A percentile compares a stretch with the other conserved stretches of the same genome.
Conservation (phyloP, 2,329 filamentous ascomycete genomes). For the Aspergillus luchuensis region DNA sequence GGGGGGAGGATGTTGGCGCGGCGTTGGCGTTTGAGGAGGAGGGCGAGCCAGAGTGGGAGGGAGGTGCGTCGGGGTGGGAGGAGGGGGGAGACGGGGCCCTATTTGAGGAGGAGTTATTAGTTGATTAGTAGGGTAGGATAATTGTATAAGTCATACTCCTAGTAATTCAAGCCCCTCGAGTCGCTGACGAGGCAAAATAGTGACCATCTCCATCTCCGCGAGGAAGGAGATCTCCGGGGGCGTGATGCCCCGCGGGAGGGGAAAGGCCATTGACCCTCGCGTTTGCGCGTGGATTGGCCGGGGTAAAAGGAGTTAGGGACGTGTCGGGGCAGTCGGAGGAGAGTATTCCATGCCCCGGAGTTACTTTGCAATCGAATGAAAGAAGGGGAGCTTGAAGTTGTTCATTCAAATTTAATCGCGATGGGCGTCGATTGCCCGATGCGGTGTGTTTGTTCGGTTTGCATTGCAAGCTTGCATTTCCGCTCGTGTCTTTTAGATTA, state of each 20-base stretch:
- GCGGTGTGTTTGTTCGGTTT: conserved; percentile 38
- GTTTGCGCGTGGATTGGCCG: neutral
- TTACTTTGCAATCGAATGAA: neutral
- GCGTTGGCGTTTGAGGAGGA: conserved; percentile 90
- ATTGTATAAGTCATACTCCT: conserved; percentile 63
- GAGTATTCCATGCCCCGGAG: conserved; percentile 10
- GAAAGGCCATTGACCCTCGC: conserved; percentile 57
- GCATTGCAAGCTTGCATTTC: conserved; percentile 20
- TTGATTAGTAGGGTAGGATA: neutral
- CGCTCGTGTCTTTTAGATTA: neutral
- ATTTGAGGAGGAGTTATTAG: conserved; percentile 1
- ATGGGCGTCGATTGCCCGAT: conserved; percentile 9
- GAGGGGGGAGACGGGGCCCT: conserved; percentile 78
- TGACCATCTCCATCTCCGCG: conserved; percentile 96
- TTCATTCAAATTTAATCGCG: conserved; percentile 3
- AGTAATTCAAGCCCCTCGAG: conserved; percentile 84
- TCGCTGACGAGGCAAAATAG: conserved; percentile 85
- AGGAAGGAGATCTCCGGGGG: conserved; percentile 90
- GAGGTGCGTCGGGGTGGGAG: conserved; percentile 77
- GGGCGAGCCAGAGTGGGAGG: conserved; percentile 89
- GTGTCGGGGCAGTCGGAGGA: neutral
- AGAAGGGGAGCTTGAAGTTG: neutral
- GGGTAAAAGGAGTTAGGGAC: neutral
- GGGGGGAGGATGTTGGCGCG: conserved; percentile 91
- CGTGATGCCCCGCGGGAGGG: conserved; percentile 67